phyloP scores from a whole-genome alignment of 2,329 filamentous ascomycete genomes.

The Teratosphaeria viscida region DNA sequence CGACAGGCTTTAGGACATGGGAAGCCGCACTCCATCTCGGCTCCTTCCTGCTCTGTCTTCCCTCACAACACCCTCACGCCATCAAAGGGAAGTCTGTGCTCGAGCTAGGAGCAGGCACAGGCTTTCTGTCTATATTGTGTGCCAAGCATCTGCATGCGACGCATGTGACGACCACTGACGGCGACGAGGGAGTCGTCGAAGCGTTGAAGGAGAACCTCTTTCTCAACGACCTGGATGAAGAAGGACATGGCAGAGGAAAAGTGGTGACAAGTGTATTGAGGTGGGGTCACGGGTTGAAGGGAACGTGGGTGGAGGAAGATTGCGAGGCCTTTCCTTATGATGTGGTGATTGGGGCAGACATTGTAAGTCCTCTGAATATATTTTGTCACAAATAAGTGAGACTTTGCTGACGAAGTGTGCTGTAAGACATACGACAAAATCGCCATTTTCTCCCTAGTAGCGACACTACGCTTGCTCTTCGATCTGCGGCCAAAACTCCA shows the following conservation, averaged over 20 bases:
- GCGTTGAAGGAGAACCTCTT: slow-evolving; percentile 57
- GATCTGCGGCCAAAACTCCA: slow-evolving; percentile 44
- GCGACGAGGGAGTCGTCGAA: slow-evolving; percentile 60
- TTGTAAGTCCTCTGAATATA: slow-evolving; percentile 32
- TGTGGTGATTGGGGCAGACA: slow-evolving; percentile 63
- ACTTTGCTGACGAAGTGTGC: neutral
- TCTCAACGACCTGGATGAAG: slow-evolving; percentile 53
- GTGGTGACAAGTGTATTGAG: slow-evolving; percentile 47
- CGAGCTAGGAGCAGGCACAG: slow-evolving; percentile 68
- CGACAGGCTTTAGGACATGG: slow-evolving; percentile 71
- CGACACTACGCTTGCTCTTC: slow-evolving; percentile 54
- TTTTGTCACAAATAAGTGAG: neutral
- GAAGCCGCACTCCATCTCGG: slow-evolving; percentile 68
- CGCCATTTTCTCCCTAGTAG: slow-evolving; percentile 53
- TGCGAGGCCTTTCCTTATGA: slow-evolving; percentile 40
- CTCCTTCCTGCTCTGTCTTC: slow-evolving; percentile 48
- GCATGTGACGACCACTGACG: slow-evolving; percentile 60
- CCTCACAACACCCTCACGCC: slow-evolving; percentile 21
- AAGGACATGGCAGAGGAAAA: slow-evolving; percentile 9
- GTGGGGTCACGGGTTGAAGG: slow-evolving; percentile 54
- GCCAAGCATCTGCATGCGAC: slow-evolving; percentile 52
- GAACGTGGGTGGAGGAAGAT: slow-evolving; percentile 47
- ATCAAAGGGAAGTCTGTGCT: slow-evolving; percentile 50
- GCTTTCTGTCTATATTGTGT: slow-evolving; percentile 63
- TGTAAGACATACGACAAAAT: slow-evolving; percentile 55